Percentiles rank a stretch among this genome's conserved stretches.
Conservation (phyloP, 805 yeast species). For the Starmera caribaea region DNA sequence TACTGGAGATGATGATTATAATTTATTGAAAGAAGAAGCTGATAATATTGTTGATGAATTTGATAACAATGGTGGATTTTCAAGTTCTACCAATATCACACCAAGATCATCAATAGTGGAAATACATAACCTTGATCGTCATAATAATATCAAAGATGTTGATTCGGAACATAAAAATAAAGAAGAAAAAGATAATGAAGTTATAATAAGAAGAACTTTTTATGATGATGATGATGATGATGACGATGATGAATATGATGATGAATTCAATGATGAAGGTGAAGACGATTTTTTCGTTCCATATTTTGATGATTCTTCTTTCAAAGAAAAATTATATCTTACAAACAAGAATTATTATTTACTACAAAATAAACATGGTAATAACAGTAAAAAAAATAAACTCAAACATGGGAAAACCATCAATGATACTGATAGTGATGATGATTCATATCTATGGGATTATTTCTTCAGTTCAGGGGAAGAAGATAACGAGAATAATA, state of each 20-base stretch:
- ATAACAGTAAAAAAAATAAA: slow-evolving; percentile 33
- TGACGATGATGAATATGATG: slow-evolving; percentile 7
- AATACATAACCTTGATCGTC: slow-evolving; percentile 29
- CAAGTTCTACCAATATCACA: slow-evolving; percentile 19
- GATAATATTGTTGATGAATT: slow-evolving; percentile 32
- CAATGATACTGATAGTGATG: slow-evolving; percentile 12
- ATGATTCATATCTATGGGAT: slow-evolving; percentile 54
- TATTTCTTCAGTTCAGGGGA: slow-evolving; percentile 50
- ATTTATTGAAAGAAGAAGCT: slow-evolving; percentile 30
- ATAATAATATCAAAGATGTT: slow-evolving; percentile 32
- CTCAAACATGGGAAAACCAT: slow-evolving; percentile 6
- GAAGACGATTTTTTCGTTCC: slow-evolving; percentile 39
- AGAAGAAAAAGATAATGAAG: slow-evolving; percentile 21
- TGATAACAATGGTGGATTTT: slow-evolving; percentile 15
- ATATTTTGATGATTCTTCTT: slow-evolving; percentile 29
- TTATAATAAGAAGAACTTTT: too few relatives aligned
- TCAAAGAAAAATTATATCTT: slow-evolving; percentile 10
- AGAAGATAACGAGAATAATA: slow-evolving; percentile 17
- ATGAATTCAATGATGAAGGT: slow-evolving; percentile 7
- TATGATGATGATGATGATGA: slow-evolving; percentile 7
- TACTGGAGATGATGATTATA: slow-evolving; percentile 24
- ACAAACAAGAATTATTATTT: slow-evolving; percentile 1
- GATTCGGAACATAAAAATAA: slow-evolving; percentile 26
- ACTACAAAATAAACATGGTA: slow-evolving; percentile 18
- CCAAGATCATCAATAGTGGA: slow-evolving; percentile 24